Conservation (phyloP, 2,329 filamentous ascomycete species). For the Tricladium varicosporioides region DNA sequence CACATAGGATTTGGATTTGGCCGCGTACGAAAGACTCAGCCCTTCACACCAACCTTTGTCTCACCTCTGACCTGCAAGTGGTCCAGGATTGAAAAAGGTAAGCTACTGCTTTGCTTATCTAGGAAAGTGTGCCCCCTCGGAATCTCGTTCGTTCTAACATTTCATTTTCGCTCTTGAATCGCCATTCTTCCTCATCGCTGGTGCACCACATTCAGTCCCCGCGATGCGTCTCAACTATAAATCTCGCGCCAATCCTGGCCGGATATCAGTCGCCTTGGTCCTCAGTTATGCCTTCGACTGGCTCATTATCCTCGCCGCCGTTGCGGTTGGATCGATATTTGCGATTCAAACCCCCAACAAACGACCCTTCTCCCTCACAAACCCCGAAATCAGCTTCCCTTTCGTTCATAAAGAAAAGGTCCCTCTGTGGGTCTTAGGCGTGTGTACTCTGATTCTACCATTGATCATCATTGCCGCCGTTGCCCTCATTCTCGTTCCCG, state of each 20-base stretch:
- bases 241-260: slow-evolving; percentile 18
- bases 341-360: slow-evolving; percentile 62
- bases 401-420: slow-evolving; percentile 70
- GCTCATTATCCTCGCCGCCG: slow-evolving; percentile 62
- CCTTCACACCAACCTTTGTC: too few species aligned
- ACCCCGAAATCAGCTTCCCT: slow-evolving; percentile 77
- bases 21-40: too few species aligned
- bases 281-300: slow-evolving; percentile 73
- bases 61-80: too few species aligned
- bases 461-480: slow-evolving; percentile 66
- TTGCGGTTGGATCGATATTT: slow-evolving; percentile 57
- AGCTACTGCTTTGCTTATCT: background rate
- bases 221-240: slow-evolving; percentile 13
- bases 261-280: slow-evolving; percentile 41
- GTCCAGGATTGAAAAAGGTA: too few species aligned
- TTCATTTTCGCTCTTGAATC: background rate
- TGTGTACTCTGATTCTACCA: slow-evolving; percentile 65
- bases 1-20: too few species aligned
- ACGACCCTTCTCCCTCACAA: slow-evolving; percentile 68
- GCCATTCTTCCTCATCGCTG: background rate
- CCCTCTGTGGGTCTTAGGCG: slow-evolving; percentile 59
- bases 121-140: background rate
- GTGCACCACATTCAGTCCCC: background rate
- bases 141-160: background rate
- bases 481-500: slow-evolving; percentile 69